phyloP scores from a whole-genome alignment of 768 basidiomycete genomes.

The Lentinula edodes region DNA sequence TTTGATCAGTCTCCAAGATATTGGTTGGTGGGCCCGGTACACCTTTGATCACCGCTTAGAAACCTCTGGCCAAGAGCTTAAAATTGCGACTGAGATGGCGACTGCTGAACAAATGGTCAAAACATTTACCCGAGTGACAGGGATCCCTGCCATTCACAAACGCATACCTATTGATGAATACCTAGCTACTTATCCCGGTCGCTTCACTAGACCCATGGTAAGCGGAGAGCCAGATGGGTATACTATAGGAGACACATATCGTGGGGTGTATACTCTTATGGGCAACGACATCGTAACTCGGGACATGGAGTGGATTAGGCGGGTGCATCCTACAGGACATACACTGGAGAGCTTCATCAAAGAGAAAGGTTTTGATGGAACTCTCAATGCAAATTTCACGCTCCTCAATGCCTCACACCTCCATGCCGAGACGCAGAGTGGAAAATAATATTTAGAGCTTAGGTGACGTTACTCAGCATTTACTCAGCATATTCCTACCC shows the following conservation, averaged over 20 bases:
- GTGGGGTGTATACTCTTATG: slow-evolving; percentile 37
- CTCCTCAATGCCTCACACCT: neutral
- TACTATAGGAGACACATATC: slow-evolving; percentile 36
- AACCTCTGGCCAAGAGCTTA: slow-evolving; percentile 30
- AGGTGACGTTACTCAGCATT: too few species aligned
- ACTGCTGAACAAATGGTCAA: slow-evolving; percentile 30
- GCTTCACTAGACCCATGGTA: slow-evolving; percentile 26
- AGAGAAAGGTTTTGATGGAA: slow-evolving; percentile 24
- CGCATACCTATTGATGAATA: slow-evolving; percentile 28
- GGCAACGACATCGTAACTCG: slow-evolving; percentile 37
- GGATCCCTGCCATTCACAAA: slow-evolving; percentile 25
- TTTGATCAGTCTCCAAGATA: slow-evolving; percentile 33
- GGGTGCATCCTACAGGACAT: slow-evolving; percentile 29
- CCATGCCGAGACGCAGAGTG: neutral
- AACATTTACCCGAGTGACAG: slow-evolving; percentile 32
- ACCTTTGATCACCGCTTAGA: slow-evolving; percentile 29
- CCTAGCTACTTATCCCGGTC: slow-evolving; percentile 20
- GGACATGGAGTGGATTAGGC: slow-evolving; percentile 38
- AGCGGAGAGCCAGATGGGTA: slow-evolving; percentile 25
- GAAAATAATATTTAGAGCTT: too few species aligned
- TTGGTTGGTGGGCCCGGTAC: slow-evolving; percentile 35
- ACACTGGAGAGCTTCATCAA: slow-evolving; percentile 38
- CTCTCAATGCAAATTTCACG: neutral
- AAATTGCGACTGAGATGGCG: slow-evolving; percentile 31
- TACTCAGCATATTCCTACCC: too few species aligned